Evolutionary conservation across 306 rosid genomes (phyloP).

Genomic region (Fragaria ananassa): DNA sequence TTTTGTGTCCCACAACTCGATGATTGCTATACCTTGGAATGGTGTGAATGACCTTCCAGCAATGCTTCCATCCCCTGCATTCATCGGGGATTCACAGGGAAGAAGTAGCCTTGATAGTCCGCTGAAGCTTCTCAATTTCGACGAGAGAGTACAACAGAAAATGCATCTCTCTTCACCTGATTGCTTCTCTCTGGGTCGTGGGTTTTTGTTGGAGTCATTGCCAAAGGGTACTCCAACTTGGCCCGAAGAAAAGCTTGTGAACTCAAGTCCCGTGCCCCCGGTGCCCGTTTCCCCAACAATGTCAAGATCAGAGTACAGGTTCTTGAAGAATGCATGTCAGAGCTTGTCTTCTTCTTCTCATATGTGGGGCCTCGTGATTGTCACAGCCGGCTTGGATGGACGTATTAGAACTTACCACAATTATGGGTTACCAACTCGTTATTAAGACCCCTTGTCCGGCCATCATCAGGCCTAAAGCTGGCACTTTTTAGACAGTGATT

Average conservation of each 20-base stretch:
- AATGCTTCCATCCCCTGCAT: constrained; percentile 45
- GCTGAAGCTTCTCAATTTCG: constrained; percentile 4
- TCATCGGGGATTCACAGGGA: constrained; percentile 19
- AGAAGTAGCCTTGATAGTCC: constrained; percentile 22
- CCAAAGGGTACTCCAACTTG: constrained; percentile 72
- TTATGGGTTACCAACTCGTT: constrained; percentile 62
- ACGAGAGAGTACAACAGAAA: constrained; percentile 35
- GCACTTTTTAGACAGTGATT: constrained; percentile 16
- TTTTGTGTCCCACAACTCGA: constrained; percentile 53
- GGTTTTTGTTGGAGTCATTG: constrained; percentile 56
- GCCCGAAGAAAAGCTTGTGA: constrained; percentile 66
- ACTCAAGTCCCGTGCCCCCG: constrained; percentile 37
- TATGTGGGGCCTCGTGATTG: constrained; percentile 74
- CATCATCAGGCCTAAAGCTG: neutral
- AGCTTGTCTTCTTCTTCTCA: constrained; percentile 57
- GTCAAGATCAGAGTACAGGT: constrained; percentile 61
- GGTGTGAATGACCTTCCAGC: constrained; percentile 52
- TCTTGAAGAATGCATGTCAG: constrained; percentile 72
- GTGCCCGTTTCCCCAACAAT: constrained; percentile 36
- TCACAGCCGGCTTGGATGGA: constrained; percentile 86
- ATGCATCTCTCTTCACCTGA: constrained; percentile 53
- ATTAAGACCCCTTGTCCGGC: constrained; percentile 27
- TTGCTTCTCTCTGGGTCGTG: constrained; percentile 59
- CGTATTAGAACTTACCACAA: constrained; percentile 63
- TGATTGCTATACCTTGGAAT: constrained; percentile 79